Evolutionary conservation across 2,329 filamentous ascomycete species (phyloP).

Genomic region (Aspergillus sp.): DNA sequence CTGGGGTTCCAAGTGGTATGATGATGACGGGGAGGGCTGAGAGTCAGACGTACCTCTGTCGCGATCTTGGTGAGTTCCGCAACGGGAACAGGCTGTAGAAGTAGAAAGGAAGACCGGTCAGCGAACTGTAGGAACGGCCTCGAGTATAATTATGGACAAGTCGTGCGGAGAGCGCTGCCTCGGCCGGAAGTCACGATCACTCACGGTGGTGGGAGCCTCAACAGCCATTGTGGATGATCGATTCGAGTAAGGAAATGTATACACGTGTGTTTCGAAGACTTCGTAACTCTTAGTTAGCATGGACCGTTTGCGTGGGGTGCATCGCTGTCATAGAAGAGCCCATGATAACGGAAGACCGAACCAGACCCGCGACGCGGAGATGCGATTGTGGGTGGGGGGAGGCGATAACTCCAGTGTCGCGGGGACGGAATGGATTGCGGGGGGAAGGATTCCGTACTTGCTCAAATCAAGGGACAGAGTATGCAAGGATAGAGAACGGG

Average conservation of each 20-base stretch:
- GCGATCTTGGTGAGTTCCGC: slow-evolving; percentile 82
- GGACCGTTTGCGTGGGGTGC: slow-evolving; percentile 1
- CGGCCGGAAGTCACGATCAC: slow-evolving; percentile 11
- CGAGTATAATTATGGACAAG: slow-evolving; percentile 3
- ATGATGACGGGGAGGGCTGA: not conserved
- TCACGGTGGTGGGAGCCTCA: slow-evolving; percentile 30
- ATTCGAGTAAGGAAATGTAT: not conserved
- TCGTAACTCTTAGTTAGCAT: slow-evolving; percentile 12
- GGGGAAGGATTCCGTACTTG: not conserved
- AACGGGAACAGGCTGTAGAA: slow-evolving; percentile 67
- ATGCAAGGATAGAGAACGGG: not conserved
- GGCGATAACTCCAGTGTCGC: not conserved
- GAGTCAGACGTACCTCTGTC: slow-evolving; percentile 64
- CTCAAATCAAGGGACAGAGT: not conserved
- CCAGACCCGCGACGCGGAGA: not conserved
- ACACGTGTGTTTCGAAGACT: not conserved
- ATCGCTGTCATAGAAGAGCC: not conserved
- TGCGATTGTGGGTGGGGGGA: slow-evolving; percentile 13
- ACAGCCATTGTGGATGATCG: slow-evolving; percentile 31
- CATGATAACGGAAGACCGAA: slow-evolving; percentile 2
- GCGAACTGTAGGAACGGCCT: not conserved
- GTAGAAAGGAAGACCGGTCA: slow-evolving; percentile 1
- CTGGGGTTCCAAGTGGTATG: not conserved
- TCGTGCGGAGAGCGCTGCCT: slow-evolving; percentile 4
- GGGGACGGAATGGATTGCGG: not conserved